Evolutionary conservation across 2,329 filamentous ascomycete genomes (phyloP).

Genomic region (Dothideomycetes sp.): DNA sequence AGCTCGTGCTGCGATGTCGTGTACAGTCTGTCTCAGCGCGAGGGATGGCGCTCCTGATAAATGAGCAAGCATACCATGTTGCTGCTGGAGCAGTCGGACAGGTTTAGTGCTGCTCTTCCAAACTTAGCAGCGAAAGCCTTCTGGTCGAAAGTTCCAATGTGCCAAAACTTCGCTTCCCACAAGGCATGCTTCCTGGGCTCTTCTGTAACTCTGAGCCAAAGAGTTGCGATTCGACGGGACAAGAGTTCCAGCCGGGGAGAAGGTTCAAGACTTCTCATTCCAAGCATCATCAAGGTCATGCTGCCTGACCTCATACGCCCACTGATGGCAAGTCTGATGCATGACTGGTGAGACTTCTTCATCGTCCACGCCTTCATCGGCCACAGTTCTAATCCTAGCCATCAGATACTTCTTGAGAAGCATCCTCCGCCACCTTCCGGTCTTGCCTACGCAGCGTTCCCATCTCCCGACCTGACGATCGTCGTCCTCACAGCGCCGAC

Average conservation of each 20-base stretch:
- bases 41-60: too few species aligned
- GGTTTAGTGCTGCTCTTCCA: too few species aligned
- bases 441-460: conserved; percentile 42
- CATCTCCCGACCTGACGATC: conserved; percentile 41
- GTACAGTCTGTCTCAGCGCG: neutral
- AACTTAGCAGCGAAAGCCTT: too few species aligned
- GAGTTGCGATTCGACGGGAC: too few species aligned
- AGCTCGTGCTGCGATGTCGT: too few species aligned
- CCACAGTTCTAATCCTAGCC: conserved; percentile 38
- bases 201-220: too few species aligned
- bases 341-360: conserved; percentile 44
- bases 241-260: neutral
- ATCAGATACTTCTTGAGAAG: conserved; percentile 41
- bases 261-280: conserved; percentile 13
- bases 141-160: too few species aligned
- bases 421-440: conserved; percentile 39
- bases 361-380: conserved; percentile 31
- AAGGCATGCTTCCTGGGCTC: too few species aligned
- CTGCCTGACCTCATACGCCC: conserved; percentile 43
- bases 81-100: too few species aligned
- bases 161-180: too few species aligned
- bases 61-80: too few species aligned
- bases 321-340: conserved; percentile 47
- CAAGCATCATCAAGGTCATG: conserved; percentile 39
- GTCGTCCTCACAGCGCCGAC: conserved; percentile 40